Percentiles rank a stretch among this genome's conserved stretches.
phyloP scores from a whole-genome alignment of 306 rosid species.

The Datisca glomerata region DNA sequence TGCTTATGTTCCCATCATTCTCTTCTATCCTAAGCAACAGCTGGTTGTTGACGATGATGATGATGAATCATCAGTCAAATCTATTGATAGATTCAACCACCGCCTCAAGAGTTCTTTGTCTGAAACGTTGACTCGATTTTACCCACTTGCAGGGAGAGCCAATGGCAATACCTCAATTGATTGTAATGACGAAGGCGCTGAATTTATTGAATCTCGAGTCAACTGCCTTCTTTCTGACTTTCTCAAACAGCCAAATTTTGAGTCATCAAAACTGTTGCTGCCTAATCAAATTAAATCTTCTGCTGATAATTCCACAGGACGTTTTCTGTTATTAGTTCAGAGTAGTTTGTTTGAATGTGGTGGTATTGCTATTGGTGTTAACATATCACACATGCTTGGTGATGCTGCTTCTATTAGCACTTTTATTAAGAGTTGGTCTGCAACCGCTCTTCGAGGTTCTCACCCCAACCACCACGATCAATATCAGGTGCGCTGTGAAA shows the following conservation, averaged over 20 bases:
- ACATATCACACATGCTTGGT: constrained; percentile 27
- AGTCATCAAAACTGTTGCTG: background rate
- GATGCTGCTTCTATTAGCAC: constrained; percentile 29
- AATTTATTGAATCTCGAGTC: constrained; percentile 8
- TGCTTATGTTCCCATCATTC: constrained; percentile 11
- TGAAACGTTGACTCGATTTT: constrained; percentile 25
- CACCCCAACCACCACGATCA: too few relatives aligned
- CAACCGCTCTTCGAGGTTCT: constrained; percentile 2
- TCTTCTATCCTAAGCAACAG: constrained; percentile 19
- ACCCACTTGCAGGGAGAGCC: constrained; percentile 39
- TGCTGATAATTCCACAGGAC: background rate
- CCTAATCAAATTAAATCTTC: too few relatives aligned
- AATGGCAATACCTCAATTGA: constrained; percentile 13
- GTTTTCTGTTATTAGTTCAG: constrained; percentile 9
- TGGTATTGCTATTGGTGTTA: constrained; percentile 32
- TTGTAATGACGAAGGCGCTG: constrained; percentile 14
- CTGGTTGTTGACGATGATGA: background rate
- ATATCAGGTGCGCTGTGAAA: too few relatives aligned
- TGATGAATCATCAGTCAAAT: background rate
- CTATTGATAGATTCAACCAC: constrained; percentile 7
- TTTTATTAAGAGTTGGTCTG: constrained; percentile 31
- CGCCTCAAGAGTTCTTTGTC: constrained; percentile 32
- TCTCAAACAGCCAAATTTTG: constrained; percentile 6
- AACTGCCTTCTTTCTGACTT: constrained; percentile 8
- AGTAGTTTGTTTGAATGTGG: constrained; percentile 36